These are phyloP conservation scores for Oryza glumipatula DNA, from an alignment of 176 grass and related monocot genomes.

Conservation along the genomic window DNA sequence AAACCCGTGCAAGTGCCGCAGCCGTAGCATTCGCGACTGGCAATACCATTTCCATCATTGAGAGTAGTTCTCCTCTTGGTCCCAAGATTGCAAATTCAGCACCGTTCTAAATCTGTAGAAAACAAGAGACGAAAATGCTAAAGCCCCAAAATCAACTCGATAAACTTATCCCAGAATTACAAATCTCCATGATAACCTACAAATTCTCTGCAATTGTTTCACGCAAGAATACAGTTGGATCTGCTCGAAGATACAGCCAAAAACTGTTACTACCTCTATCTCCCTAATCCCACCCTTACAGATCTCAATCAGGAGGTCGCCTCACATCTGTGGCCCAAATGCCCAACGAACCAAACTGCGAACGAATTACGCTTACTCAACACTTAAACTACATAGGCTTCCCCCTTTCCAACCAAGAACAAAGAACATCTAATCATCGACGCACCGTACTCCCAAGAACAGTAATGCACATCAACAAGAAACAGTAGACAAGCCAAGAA, in stretches of 20 bases:
- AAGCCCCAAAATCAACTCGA: neutral
- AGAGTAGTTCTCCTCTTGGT: too few species aligned
- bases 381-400: neutral
- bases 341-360: neutral
- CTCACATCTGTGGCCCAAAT: neutral
- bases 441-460: neutral
- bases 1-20: slow-evolving; percentile 41
- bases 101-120: slow-evolving; percentile 16
- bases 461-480: neutral
- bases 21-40: slow-evolving; percentile 42
- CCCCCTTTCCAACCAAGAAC: neutral
- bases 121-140: neutral
- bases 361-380: neutral
- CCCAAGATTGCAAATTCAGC: neutral
- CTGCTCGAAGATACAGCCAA: neutral
- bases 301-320: neutral
- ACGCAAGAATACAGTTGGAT: neutral
- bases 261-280: neutral
- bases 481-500: neutral
- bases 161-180: neutral
- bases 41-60: slow-evolving; percentile 25
- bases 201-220: neutral
- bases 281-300: neutral
- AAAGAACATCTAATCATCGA: neutral
- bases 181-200: neutral